Base-by-base conservation (phyloP, 1,284 basidiomycete genomes). In the Tilletia horrida region DNA sequence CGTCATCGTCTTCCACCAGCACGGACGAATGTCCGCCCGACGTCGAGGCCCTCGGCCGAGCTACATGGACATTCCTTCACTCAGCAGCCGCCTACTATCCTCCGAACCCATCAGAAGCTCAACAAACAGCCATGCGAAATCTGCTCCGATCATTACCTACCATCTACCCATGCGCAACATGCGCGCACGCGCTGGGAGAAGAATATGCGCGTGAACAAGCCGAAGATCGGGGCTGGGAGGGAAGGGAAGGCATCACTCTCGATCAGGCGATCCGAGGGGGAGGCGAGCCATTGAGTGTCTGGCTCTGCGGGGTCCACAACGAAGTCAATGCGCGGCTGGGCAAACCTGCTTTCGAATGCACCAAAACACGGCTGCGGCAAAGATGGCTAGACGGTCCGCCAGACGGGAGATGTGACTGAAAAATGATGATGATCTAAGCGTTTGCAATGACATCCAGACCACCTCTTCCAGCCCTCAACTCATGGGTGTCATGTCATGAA, bases 221-320 rank as follows among this genome's bases (percentile, higher is more conserved):
- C 0, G 63, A 64, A 31, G 45, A 25, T 18, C 29, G 44, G 23
- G 65, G 65, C 2, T 65, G 59, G 43, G 47, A 65, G 29, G 59
- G 16, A 13, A 23, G 31, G 21, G 64, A 65, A 8, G 42, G 55
- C 7, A 35, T 65, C 50, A 63, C 52, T 2, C 47, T 71, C 43
- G 47, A 62, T 42, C 18, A 73, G 64, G 63, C 73, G 4, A 67
- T 70, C 3, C 35, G 31, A 14, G 55, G 13, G 42, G 61, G 42
- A 25, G 76, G 74, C 1, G 66, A 67, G 2, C 40, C 65, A 0
- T 50, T 79, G 61, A 69, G 76, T n/a, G 69, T 67, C 23, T 81
- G 78, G 74, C 68, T 80, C 3, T 81, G 80, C 40, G 74, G 73
- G 2, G 71, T 80, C 42, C 80, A 81, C 67, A 81, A 81, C 67